Evolutionary conservation across 2,329 filamentous ascomycete species (phyloP), one percentile per base, ranked within the genome.

Genomic region (Microsporum canis): DNA sequence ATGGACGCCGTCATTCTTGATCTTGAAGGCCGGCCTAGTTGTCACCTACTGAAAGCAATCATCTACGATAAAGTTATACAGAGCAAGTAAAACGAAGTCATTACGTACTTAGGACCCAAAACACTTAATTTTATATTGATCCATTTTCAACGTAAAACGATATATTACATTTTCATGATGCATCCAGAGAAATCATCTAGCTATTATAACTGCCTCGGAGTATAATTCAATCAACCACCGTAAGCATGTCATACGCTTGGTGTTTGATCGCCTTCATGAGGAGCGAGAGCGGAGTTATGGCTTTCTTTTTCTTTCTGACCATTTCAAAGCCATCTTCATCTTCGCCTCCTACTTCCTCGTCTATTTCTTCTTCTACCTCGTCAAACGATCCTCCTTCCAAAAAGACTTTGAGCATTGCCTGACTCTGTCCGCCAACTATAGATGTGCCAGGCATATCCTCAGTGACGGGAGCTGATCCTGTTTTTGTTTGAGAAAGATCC

Each of bases 391-490:
- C 80, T 17, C 71, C 74, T 1, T 82, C 80, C 51, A 84, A 65
- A 63, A 84, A 84, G 6, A 80, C 77, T 73, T 82, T 83, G 64
- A 85, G 69, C 78, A 83, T 77, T 0, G 73, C 81, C 71, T 83
- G 82, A 34, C 51, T 65, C 8, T 61, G 47, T 14, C 63, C 63
- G 51, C 60, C 60, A 12, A 65, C 58, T 36, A 65, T 23, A 36
- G 63, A 62, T 27, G 63, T 61, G n/a, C 63, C 63, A 38, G 58
- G 58, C 58, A 61, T 65, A 31, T 62, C 58, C 6, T 57, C 14
- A 8, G 58, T 63, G 12, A 63, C 63, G 2, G 63, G 62, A n/a
- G 58, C 43, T 41, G 59, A 45, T 36, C 41, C 34, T 3, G 29
- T 58, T 29, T 41, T 29, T 5, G 12, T 43, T n/a, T n/a, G 29